Base-by-base conservation (phyloP, 306 rosid genomes). In the Ormosia semicastrata region DNA sequence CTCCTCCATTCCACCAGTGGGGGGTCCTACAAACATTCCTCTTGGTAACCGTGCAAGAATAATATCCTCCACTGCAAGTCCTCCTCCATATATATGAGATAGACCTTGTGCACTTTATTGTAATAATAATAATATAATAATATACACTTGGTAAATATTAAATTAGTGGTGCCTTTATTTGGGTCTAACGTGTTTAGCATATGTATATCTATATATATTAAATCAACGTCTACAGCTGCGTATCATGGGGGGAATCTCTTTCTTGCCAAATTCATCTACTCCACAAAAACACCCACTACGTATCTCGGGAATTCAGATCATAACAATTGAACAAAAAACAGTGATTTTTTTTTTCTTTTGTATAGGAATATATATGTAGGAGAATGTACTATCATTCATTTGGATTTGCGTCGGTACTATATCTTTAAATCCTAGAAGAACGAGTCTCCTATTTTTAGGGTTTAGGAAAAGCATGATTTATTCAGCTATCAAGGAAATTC, bases 21-120 rank as follows among this genome's bases (percentile, higher is more conserved):
- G 79, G 94, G 89, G 87, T 44, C 89, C 92, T 91, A 85, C 89
- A 86, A 87, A 92, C 95, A 92, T 91, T 92, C 93, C 85, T 88
- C 87, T 89, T 47, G 91, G 74, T 49, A 58, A 77, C 79, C 86
- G 87, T 85, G 95, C 86, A 71, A 59, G 85, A 82, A 87, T 87
- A 64, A 76, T 87, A 85, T 84, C 83, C 85, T 70, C 85, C 85
- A 81, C 82, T 79, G 60, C 83, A 78, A 71, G 39, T 72, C 70
- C 77, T 84, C 72, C 78, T 73, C 73, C 79, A 49, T 63, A 8
- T 64, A 52, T 47, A 15, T 3, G 39, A 62, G 66, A 79, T 66
- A 60, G 62, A 80, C 67, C 78, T 73, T 17, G 10, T 54, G 18
- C 69, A 36, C 75, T 17, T 81, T 81, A 50, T 49, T 30, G 7